Evolutionary conservation across 177 flowering plant species (phyloP).

Genomic region (Vitis hybrid): DNA sequence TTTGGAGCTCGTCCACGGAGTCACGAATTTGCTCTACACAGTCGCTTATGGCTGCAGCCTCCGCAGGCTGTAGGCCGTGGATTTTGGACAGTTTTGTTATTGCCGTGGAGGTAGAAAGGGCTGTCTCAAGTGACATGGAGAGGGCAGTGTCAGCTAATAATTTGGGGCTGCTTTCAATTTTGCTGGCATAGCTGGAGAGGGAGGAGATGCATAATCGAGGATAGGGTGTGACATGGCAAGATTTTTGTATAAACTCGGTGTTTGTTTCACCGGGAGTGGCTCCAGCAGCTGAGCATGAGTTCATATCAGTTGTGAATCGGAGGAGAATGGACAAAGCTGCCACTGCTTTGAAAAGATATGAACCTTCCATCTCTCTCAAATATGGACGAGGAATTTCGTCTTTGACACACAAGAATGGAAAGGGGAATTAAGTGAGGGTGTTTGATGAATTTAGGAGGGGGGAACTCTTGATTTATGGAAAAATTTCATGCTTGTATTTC

Average conservation of each 20-base stretch:
- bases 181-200: conserved; percentile 23
- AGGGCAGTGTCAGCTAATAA: conserved; percentile 29
- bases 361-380: conserved; percentile 5
- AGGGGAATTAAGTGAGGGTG: too few species aligned
- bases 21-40: conserved; percentile 29
- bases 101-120: conserved; percentile 5
- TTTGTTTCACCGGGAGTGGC: not conserved
- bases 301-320: not conserved
- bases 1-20: conserved; percentile 27
- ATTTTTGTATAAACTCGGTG: conserved; percentile 17
- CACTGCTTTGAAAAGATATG: not conserved
- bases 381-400: not conserved
- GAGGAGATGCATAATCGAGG: conserved; percentile 27
- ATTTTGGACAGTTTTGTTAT: conserved; percentile 14
- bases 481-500: too few species aligned
- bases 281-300: not conserved
- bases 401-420: too few species aligned
- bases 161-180: conserved; percentile 25
- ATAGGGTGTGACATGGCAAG: conserved; percentile 28
- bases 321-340: conserved; percentile 2
- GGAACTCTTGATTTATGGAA: too few species aligned
- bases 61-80: conserved; percentile 17
- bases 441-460: too few species aligned
- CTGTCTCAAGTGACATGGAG: conserved; percentile 15
- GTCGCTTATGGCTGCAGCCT: conserved; percentile 28